Evolutionary conservation across 1,284 basidiomycete genomes (phyloP), one percentile per base, ranked within the genome.

Genomic region (Marasmius sp.): DNA sequence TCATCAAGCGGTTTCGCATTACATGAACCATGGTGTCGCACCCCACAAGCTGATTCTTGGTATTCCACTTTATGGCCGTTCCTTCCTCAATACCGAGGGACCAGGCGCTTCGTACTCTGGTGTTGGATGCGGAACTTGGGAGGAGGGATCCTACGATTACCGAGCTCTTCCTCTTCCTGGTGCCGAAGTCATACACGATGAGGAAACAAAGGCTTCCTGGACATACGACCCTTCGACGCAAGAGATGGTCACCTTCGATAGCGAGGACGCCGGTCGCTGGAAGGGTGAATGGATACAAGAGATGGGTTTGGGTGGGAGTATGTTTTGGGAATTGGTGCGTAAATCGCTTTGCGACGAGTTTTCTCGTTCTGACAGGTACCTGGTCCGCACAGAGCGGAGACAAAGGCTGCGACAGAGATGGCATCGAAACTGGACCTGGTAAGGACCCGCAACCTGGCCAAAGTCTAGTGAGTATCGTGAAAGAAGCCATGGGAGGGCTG

Each of bases 61-160:
- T 7, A 85, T 98, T 60, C 95, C 95, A 1, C 79, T 95, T 1
- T 97, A 97, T 68, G 97, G 97, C 0, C 88, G 96, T 18, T 92
- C 93, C 39, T 99, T 99, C 79, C 81, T 88, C 71, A 87, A 91
- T 70, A 96, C 95, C 0, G 76, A 85, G 48, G 96, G 96, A 0
- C 91, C 93, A 1, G 94, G 94, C 0, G 72, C 78, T 16, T 80
- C 91, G 0, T 99, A 89, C 79, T 83, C 84, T n/a, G 94, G 94
- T 41, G 70, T 93, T 61, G 94, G 92, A 37, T 80, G 75, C 58
- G 87, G 89, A 60, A 85, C 83, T 67, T 90, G 92, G 93, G 88
- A 94, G 71, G 76, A 85, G 66, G 89, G 92, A n/a, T 83, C 86
- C 3, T 93, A 92, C 69, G 92, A 93, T 73, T 93, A 92, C 67